Conservation (phyloP, 2,329 filamentous ascomycete species). For the Nemania sp. region DNA sequence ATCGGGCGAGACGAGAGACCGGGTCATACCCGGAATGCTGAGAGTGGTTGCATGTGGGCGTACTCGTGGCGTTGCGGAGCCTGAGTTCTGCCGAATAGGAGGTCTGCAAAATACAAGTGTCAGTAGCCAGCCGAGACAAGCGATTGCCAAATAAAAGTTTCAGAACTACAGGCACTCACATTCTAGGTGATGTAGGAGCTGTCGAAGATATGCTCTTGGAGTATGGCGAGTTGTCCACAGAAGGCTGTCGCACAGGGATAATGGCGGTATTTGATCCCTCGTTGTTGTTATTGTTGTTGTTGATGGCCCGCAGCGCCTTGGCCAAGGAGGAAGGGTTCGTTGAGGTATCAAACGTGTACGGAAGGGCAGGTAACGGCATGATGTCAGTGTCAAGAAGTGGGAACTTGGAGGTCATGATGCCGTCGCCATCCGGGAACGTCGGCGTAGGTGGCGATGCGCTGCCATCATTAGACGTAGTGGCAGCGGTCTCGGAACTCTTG, state of each 20-base stretch:
- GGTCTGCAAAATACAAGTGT: slow-evolving; percentile 53
- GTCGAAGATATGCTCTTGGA: slow-evolving; percentile 62
- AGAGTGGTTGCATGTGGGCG: slow-evolving; percentile 88
- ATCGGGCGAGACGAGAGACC: slow-evolving; percentile 93
- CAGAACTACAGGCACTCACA: slow-evolving; percentile 51
- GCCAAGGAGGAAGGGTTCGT: slow-evolving; percentile 46
- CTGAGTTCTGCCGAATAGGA: slow-evolving; percentile 73
- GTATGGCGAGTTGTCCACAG: slow-evolving; percentile 57
- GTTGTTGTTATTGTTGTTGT: too few species aligned
- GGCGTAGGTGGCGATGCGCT: slow-evolving; percentile 34
- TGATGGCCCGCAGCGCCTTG: slow-evolving; percentile 48
- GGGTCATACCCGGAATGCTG: slow-evolving; percentile 94
- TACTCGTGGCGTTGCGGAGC: slow-evolving; percentile 75
- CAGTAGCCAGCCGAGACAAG: slow-evolving; percentile 13
- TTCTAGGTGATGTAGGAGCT: slow-evolving; percentile 61
- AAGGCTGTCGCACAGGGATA: slow-evolving; percentile 38
- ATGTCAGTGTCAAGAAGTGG: slow-evolving; percentile 25
- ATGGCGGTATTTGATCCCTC: slow-evolving; percentile 44
- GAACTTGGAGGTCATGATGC: slow-evolving; percentile 21
- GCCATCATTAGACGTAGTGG: slow-evolving; percentile 23
- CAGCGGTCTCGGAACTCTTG: slow-evolving; percentile 17
- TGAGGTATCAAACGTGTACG: slow-evolving; percentile 36
- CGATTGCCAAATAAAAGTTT: background rate
- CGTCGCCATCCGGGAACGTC: slow-evolving; percentile 31
- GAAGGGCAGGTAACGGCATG: slow-evolving; percentile 36